phyloP scores from a whole-genome alignment of 2,329 filamentous ascomycete species.

The Claviceps maximensis region DNA sequence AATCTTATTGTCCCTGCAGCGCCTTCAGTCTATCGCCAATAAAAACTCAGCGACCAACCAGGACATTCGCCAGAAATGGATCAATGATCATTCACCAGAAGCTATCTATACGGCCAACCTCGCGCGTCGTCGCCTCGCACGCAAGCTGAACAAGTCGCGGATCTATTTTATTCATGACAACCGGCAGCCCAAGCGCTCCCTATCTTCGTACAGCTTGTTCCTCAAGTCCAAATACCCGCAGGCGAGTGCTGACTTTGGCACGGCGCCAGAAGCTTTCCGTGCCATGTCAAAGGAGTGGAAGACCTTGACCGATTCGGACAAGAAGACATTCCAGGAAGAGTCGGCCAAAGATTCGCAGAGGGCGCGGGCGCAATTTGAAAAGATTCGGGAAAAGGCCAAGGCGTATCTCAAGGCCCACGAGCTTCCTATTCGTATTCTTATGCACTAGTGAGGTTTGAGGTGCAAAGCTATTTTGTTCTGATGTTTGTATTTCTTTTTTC shows the following conservation, averaged over 20 bases:
- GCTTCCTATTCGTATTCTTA: too few species aligned
- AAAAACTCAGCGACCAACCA: slow-evolving; percentile 30
- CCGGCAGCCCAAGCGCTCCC: slow-evolving; percentile 30
- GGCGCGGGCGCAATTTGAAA: slow-evolving; percentile 13
- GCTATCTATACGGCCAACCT: slow-evolving; percentile 33
- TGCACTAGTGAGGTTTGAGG: too few species aligned
- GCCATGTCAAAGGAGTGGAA: slow-evolving; percentile 29
- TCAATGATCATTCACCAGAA: slow-evolving; percentile 27
- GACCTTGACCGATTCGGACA: slow-evolving; percentile 25
- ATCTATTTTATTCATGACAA: slow-evolving; percentile 28
- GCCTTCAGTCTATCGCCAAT: slow-evolving; percentile 19
- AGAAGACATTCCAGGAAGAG: slow-evolving; percentile 25
- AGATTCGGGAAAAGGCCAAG: slow-evolving; percentile 15
- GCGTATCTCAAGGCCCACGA: slow-evolving; percentile 10
- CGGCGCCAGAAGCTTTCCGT: slow-evolving; percentile 10
- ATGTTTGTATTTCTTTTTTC: too few species aligned
- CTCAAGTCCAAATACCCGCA: slow-evolving; percentile 22
- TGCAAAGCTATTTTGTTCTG: too few species aligned
- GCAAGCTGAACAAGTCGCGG: slow-evolving; percentile 17
- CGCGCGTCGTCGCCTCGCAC: slow-evolving; percentile 30
- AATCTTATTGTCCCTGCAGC: slow-evolving; percentile 10
- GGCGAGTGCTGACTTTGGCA: slow-evolving; percentile 12
- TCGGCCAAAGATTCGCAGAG: slow-evolving; percentile 8
- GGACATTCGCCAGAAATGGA: slow-evolving; percentile 31
- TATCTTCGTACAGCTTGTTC: slow-evolving; percentile 23